phyloP scores from a whole-genome alignment of 768 basidiomycete species.

The Panaeolus papilionaceus region DNA sequence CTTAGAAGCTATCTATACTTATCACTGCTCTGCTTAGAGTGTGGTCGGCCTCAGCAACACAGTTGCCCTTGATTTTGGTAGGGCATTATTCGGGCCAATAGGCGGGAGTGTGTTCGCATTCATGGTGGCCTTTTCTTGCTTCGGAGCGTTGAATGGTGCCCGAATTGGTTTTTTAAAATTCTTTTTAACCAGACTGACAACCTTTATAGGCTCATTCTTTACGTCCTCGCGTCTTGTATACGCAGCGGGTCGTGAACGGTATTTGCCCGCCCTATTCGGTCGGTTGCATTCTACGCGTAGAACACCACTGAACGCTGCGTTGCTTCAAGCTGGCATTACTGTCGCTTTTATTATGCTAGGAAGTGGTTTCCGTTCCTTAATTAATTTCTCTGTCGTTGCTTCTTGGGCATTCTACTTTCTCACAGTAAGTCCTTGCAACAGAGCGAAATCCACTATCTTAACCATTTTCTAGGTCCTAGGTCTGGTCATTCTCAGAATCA shows the following conservation, averaged over 20 bases:
- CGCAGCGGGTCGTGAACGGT: constrained; percentile 87
- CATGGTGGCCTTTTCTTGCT: constrained; percentile 93
- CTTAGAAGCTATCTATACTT: constrained; percentile 14
- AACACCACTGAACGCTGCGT: constrained; percentile 89
- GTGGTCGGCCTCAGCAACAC: constrained; percentile 84
- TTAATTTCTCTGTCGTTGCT: constrained; percentile 90
- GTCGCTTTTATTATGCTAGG: constrained; percentile 83
- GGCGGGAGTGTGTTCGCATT: constrained; percentile 89
- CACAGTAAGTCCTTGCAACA: constrained; percentile 54
- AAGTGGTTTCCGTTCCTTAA: constrained; percentile 86
- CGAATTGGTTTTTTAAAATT: constrained; percentile 18
- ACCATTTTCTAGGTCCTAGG: constrained; percentile 71
- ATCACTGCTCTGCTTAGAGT: constrained; percentile 36
- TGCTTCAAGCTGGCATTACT: constrained; percentile 79
- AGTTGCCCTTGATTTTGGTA: constrained; percentile 92
- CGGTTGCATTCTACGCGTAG: constrained; percentile 72
- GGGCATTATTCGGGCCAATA: constrained; percentile 82
- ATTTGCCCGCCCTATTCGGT: constrained; percentile 86
- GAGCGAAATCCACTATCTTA: not conserved
- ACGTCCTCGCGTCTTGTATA: constrained; percentile 87
- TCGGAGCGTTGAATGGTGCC: constrained; percentile 90
- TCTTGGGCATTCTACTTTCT: constrained; percentile 90
- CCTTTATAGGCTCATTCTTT: constrained; percentile 63
- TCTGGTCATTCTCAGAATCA: constrained; percentile 84
- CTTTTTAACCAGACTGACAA: not conserved